A percentile compares a stretch with the other conserved stretches of the same genome.
Conservation (phyloP, 129 eudicot species). For the Flaveria linearis region DNA sequence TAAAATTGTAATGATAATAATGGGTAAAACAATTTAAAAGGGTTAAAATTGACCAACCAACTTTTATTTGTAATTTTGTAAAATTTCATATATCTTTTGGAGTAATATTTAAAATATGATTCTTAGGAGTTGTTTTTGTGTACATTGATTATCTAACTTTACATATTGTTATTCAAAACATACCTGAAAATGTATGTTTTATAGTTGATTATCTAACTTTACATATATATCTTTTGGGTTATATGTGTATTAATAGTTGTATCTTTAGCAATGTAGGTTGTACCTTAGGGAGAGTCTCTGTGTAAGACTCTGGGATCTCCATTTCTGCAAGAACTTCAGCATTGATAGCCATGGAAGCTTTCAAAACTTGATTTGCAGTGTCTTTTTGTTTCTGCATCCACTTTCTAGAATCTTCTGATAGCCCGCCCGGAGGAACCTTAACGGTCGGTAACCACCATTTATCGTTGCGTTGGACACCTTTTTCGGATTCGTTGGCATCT, state of each 20-base stretch:
- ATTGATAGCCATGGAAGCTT: slow-evolving; percentile 88
- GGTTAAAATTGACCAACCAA: no score
- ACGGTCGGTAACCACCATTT: slow-evolving; percentile 90
- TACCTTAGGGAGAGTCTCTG: slow-evolving; percentile 69
- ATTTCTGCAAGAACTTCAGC: slow-evolving; percentile 75
- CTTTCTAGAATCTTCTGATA: slow-evolving; percentile 60
- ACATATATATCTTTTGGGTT: no score
- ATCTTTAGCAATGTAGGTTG: neutral
- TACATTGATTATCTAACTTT: neutral
- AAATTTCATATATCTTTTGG: no score
- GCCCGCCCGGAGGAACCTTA: slow-evolving; percentile 70
- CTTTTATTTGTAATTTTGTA: no score
- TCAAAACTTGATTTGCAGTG: slow-evolving; percentile 76
- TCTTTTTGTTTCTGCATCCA: slow-evolving; percentile 76
- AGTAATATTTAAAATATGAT: no score
- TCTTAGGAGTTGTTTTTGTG: no score
- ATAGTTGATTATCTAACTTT: no score
- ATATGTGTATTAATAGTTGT: neutral
- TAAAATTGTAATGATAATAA: neutral
- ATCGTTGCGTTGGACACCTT: slow-evolving; percentile 59
- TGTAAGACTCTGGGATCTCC: slow-evolving; percentile 75
- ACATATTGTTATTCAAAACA: neutral
- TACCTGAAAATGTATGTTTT: neutral
- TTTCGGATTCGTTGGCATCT: slow-evolving; percentile 75
- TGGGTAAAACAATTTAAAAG: neutral